Conservation (phyloP, 768 basidiomycete genomes). For the Leccinum arenicola region DNA sequence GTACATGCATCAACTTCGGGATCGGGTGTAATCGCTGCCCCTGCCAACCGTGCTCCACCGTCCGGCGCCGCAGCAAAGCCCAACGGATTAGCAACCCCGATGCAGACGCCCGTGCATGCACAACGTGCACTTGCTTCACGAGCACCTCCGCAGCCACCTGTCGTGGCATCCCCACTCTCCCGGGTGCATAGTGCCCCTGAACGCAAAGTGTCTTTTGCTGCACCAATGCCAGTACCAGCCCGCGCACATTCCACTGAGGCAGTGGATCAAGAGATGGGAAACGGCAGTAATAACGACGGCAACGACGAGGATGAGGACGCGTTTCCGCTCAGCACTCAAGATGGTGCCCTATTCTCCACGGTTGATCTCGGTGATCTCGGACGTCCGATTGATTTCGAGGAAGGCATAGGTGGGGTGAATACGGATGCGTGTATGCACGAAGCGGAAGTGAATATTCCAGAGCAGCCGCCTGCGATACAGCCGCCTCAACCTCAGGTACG, state of each 20-base stretch:
- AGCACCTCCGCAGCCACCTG: conserved; percentile 3
- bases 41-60: neutral
- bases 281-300: conserved; percentile 2
- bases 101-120: conserved; percentile 33
- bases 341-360: conserved; percentile 60
- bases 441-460: neutral
- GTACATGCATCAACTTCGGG: neutral
- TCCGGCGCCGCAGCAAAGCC: neutral
- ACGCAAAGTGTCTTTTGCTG: conserved; percentile 11
- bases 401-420: conserved; percentile 26
- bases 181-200: conserved; percentile 10
- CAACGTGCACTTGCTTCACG: conserved; percentile 26
- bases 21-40: neutral
- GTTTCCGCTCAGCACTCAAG: conserved; percentile 59
- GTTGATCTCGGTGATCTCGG: conserved; percentile 48
- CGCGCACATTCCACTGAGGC: neutral
- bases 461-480: neutral
- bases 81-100: conserved; percentile 32
- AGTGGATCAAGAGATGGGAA: neutral
- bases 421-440: conserved; percentile 8
- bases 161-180: conserved; percentile 14
- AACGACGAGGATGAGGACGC: conserved; percentile 31
- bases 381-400: conserved; percentile 40
- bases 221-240: neutral
- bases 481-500: conserved; percentile 9